phyloP scores from a whole-genome alignment of 2,329 filamentous ascomycete species.

The Periconia sp. region DNA sequence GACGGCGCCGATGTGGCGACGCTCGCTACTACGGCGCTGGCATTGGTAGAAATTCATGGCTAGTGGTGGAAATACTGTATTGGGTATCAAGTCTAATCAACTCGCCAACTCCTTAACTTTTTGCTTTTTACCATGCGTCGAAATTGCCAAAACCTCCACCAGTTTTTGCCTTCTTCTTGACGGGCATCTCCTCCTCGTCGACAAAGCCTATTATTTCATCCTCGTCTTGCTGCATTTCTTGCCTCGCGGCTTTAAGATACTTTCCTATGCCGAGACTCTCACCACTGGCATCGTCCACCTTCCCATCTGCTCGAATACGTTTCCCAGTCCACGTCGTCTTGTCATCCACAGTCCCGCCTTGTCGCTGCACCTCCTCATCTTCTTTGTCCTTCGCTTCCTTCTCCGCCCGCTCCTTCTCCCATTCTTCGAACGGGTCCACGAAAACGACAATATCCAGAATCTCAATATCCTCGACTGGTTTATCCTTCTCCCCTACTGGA shows the following conservation, averaged over 20 bases:
- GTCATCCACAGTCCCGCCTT: conserved; percentile 84
- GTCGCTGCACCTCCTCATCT: conserved; percentile 66
- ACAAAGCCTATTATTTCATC: conserved; percentile 68
- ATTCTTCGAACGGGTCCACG: conserved; percentile 95
- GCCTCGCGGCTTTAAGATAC: conserved; percentile 73
- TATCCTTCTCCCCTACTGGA: conserved; percentile 74
- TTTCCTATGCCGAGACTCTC: conserved; percentile 72
- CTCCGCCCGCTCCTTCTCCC: conserved; percentile 68
- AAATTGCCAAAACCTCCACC: conserved; percentile 89
- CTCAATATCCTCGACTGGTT: conserved; percentile 77
- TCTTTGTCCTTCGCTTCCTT: conserved; percentile 66
- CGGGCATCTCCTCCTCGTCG: conserved; percentile 68
- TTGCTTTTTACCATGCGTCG: conserved; percentile 74
- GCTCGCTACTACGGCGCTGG: no score
- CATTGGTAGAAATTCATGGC: no score
- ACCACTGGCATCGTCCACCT: conserved; percentile 59
- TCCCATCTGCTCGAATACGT: conserved; percentile 73
- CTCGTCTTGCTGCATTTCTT: conserved; percentile 46
- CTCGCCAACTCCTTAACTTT: neutral
- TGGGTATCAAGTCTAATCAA: conserved; percentile 3
- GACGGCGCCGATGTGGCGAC: no score
- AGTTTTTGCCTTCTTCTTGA: conserved; percentile 78
- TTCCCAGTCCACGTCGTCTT: conserved; percentile 96
- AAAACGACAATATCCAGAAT: conserved; percentile 87
- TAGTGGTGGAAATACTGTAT: no score